Percentiles rank a stretch among this genome's conserved stretches.
Conservation (phyloP, 306 rosid genomes). For the Arachis hypogaea region DNA sequence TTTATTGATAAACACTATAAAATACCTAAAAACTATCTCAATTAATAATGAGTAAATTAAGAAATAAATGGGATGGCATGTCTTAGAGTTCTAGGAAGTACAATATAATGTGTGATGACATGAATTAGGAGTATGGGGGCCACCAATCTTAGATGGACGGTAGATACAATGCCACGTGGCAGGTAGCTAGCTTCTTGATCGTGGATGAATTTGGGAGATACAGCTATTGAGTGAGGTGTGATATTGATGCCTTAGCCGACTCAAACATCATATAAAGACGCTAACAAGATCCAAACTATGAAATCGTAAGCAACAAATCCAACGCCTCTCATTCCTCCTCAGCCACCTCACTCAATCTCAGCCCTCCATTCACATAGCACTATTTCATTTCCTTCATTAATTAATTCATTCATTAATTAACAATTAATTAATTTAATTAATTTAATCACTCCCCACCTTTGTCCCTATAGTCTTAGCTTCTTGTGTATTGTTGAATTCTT, state of each 20-base stretch:
- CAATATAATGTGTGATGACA: background rate
- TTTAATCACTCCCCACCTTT: constrained; percentile 39
- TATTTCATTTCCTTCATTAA: constrained; percentile 1
- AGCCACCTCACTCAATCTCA: constrained; percentile 63
- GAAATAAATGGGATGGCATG: background rate
- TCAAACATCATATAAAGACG: constrained; percentile 68
- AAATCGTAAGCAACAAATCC: constrained; percentile 37
- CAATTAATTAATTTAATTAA: no score
- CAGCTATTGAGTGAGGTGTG: constrained; percentile 44
- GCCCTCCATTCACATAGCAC: constrained; percentile 50
- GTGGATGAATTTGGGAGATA: constrained; percentile 42
- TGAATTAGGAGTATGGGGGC: constrained; percentile 24
- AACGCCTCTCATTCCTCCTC: constrained; percentile 36
- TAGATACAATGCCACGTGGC: constrained; percentile 45
- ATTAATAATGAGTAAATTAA: no score
- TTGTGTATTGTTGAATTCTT: constrained; percentile 59
- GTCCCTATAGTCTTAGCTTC: constrained; percentile 53
- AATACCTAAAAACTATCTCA: no score
- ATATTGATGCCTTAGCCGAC: constrained; percentile 69
- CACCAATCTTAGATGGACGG: constrained; percentile 17
- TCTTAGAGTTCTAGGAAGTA: background rate
- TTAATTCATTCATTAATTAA: no score
- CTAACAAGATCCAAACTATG: constrained; percentile 71
- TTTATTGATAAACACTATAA: no score
- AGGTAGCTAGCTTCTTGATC: background rate